These are phyloP conservation scores for Penicillium palitans DNA, from an alignment of 2,329 filamentous ascomycete species.

Conservation along the genomic window DNA sequence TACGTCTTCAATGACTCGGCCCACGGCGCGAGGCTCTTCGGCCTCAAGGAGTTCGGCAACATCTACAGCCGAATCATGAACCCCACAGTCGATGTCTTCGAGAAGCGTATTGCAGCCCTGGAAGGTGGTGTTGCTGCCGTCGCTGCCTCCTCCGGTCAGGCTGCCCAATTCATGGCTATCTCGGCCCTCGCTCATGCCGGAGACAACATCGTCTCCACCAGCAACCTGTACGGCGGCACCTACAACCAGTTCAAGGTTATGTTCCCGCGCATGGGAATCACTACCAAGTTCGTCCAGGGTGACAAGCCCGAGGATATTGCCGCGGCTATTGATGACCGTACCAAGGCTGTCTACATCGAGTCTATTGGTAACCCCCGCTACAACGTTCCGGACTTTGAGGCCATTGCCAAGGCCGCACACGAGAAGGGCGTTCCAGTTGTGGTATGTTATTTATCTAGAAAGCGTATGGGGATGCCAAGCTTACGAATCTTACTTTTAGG, in stretches of 20 bases:
- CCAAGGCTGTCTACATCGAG: constrained; percentile 89
- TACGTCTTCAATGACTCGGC: constrained; percentile 94
- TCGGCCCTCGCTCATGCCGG: constrained; percentile 79
- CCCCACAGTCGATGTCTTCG: constrained; percentile 92
- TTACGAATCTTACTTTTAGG: constrained; percentile 46
- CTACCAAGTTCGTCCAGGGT: constrained; percentile 81
- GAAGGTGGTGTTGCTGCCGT: constrained; percentile 89
- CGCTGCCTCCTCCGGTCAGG: constrained; percentile 80
- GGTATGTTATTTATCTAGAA: constrained; percentile 35
- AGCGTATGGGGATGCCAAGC: neutral
- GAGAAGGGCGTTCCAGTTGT: constrained; percentile 66
- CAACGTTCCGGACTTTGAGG: constrained; percentile 88
- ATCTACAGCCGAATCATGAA: constrained; percentile 98
- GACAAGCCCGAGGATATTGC: constrained; percentile 78
- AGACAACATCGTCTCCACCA: constrained; percentile 90
- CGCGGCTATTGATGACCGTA: constrained; percentile 83
- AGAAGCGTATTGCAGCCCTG: constrained; percentile 92
- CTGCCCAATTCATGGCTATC: constrained; percentile 89
- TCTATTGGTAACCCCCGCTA: constrained; percentile 92
- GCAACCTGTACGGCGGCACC: constrained; percentile 89
- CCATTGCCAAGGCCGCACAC: constrained; percentile 77
- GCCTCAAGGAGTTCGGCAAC: constrained; percentile 95
- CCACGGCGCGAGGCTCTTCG: constrained; percentile 90
- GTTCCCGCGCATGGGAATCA: constrained; percentile 81
- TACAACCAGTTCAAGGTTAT: constrained; percentile 98